Base-by-base conservation (phyloP, 495 filamentous ascomycete species). In the Aspergillus campestris region DNA sequence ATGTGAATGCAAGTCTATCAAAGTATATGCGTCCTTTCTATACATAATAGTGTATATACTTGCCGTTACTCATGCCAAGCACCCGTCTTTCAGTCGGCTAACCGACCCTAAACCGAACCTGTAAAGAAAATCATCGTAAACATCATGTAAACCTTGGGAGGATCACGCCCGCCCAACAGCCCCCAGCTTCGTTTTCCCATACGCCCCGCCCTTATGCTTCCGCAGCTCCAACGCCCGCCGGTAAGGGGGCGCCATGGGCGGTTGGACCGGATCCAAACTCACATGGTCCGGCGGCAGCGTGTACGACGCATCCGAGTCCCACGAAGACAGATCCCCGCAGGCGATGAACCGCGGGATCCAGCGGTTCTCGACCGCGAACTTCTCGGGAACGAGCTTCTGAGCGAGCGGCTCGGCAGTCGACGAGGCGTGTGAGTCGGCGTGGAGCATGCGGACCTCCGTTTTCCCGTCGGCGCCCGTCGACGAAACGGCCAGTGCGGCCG, bases 311-410 rank as follows among this genome's bases (percentile, higher is more conserved):
- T 98, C 92, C 0, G 90, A 85, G 63, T 98, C 92, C 70, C 83
- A 96, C 6, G 86, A 81, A 4, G 87, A 90, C n/a, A 97, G 73
- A 62, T 98, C 92, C 8, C 92, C 92, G 59, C 94, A 97, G 11
- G 92, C 92, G 41, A 98, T 80, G 57, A 98, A 98, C 0, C 89
- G 86, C 0, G 88, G 87, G 42, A 97, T 89, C 86, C 89, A 97
- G 40, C 85, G 70, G 34, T 71, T 66, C 47, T 71, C 67, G 14
- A 47, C 47, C 11, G 64, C 54, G 42, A 65, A 71, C 34, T 63
- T 66, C 39, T 57, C 54, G 1, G 57, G 31, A 1, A 55, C 47
- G 7, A 49, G 42, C 34, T 62, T 61, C 11, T 61, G 56, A 2
- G 58, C 47, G 3, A 57, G 47, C 2, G 55, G 49, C n/a, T 55